Evolutionary conservation across 2,329 filamentous ascomycete genomes (phyloP), one percentile per base, ranked within the genome.

Genomic region (Bertia moriformis): DNA sequence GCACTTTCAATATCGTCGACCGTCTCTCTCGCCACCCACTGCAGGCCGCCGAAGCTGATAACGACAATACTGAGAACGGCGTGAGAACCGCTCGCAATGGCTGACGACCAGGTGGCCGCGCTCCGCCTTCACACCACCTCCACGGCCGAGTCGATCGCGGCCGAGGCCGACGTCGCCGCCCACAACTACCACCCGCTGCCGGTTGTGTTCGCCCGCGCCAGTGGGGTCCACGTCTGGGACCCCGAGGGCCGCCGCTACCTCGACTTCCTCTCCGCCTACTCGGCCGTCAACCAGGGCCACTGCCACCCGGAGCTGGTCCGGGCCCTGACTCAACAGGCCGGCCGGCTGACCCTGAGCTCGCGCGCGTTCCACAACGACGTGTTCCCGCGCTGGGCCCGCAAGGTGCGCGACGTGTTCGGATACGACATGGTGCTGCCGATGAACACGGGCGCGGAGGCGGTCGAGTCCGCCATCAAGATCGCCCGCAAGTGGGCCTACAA

Each of bases 181-280:
- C 91, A 98, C 74, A 98, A 98, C 69, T 98, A 98, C 70, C 88
- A 96, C 62, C 91, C 91, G 14, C 74, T 98, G 2, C 91, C 91
- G 30, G 79, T 98, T 43, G 91, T 94, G 55, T 95, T 96, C 60
- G 71, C 89, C 41, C 76, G 78, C 47, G 91, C 87, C 32, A 73
- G 79, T 51, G 91, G 89, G 38, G 81, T 82, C 54, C 79, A 83
- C 44, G 91, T 96, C 42, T 98, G 91, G 89, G 91, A 98, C 56
- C 91, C 91, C 14, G 91, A 98, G 66, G 87, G 84, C 54, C 83
- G 79, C 51, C 80, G 94, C 59, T 96, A 98, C 62, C 78, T 96
- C 51, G 91, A 98, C 65, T 98, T 95, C 65, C 77, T 98, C 48
- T 96, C 89, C 37, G 91, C 91, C 47, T 98, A 98, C 71, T 93